phyloP scores from a whole-genome alignment of 306 rosid species.

The Biancaea sappan region DNA sequence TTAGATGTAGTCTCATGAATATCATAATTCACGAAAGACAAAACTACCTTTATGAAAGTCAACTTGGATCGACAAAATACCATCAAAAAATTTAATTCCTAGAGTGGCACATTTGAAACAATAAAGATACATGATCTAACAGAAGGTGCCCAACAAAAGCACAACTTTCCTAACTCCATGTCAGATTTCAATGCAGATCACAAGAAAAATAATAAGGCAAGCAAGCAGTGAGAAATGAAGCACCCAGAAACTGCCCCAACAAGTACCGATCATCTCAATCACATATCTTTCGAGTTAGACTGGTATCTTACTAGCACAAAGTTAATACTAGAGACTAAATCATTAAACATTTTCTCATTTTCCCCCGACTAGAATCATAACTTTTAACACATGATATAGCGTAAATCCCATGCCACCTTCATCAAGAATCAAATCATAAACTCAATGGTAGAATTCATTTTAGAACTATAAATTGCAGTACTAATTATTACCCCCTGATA shows the following conservation, averaged over 20 bases:
- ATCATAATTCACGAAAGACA: neutral
- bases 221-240: neutral
- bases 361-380: neutral
- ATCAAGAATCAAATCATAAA: neutral
- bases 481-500: neutral
- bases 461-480: neutral
- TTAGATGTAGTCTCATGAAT: neutral
- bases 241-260: neutral
- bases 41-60: neutral
- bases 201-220: neutral
- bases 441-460: neutral
- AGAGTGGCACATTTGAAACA: neutral
- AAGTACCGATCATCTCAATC: neutral
- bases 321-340: neutral
- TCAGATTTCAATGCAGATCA: neutral
- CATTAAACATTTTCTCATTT: neutral
- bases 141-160: neutral
- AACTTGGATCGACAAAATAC: neutral
- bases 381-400: neutral
- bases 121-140: neutral
- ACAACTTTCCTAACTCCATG: neutral
- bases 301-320: neutral
- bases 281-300: neutral
- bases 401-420: slow-evolving; percentile 7
- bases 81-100: neutral